Conservation (phyloP, 306 rosid species). For the Vicia sativa region DNA sequence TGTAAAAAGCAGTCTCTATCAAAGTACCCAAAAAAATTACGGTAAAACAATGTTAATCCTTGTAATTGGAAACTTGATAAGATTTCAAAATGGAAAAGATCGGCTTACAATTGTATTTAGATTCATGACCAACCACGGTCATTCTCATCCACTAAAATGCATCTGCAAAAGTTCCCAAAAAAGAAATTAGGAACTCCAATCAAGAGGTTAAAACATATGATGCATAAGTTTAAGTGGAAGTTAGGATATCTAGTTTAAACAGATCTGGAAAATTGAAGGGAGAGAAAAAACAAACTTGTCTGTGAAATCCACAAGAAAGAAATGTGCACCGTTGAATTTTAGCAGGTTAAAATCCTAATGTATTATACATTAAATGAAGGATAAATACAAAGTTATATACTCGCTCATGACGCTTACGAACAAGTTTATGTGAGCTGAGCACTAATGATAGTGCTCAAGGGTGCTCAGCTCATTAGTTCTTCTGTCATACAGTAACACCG, state of each 20-base stretch:
- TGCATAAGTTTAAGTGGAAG: constrained; percentile 4
- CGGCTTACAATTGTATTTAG: constrained; percentile 91
- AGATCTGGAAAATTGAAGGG: neutral
- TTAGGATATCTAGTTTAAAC: constrained; percentile 5
- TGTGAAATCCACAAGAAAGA: neutral
- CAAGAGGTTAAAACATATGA: constrained; percentile 28
- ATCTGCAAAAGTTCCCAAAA: constrained; percentile 55
- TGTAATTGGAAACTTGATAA: constrained; percentile 5
- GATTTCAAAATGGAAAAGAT: constrained; percentile 17
- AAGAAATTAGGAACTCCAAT: constrained; percentile 28
- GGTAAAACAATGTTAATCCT: neutral
- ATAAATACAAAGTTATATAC: neutral
- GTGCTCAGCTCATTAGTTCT: no score
- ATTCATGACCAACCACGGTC: constrained; percentile 94
- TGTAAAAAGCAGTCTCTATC: neutral
- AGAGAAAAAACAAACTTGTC: neutral
- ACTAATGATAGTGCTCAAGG: no score
- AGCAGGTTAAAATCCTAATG: neutral
- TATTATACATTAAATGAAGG: neutral
- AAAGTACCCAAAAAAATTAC: neutral
- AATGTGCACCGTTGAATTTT: neutral
- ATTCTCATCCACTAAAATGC: constrained; percentile 98
- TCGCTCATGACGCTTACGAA: neutral
- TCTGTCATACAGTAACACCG: no score
- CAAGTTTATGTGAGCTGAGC: neutral